Evolutionary conservation across 164 flowering plant species (phyloP).

Genomic region (Piper betle): DNA sequence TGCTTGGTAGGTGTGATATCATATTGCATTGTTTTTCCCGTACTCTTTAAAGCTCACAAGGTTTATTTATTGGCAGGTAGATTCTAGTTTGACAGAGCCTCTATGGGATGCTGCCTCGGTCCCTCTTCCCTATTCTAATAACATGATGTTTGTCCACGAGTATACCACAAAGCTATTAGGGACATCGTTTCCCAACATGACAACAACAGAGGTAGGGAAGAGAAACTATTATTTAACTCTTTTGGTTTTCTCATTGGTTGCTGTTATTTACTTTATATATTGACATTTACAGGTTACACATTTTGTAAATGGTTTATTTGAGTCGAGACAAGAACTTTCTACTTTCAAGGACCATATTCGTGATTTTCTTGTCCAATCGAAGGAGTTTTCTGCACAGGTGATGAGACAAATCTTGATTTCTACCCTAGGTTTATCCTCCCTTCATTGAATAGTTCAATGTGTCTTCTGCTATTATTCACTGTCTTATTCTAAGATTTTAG

Average conservation of each 20-base stretch:
- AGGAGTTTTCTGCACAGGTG: conserved; percentile 98
- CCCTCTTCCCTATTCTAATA: conserved; percentile 61
- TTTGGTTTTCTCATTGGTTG: neutral
- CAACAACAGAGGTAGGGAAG: conserved; percentile 53
- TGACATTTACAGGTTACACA: conserved; percentile 47
- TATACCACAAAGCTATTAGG: conserved; percentile 83
- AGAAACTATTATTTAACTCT: neutral
- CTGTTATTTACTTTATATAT: neutral
- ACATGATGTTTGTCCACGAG: conserved; percentile 61
- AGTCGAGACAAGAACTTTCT: conserved; percentile 65
- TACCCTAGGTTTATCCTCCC: too few species aligned
- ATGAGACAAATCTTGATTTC: too few species aligned
- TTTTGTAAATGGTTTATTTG: conserved; percentile 77
- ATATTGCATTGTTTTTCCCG: too few species aligned
- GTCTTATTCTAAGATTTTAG: too few species aligned
- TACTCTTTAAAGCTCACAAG: neutral
- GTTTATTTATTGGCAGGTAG: conserved; percentile 32
- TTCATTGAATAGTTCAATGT: too few species aligned
- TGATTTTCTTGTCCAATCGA: conserved; percentile 94
- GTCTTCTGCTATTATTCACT: too few species aligned
- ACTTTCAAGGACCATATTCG: conserved; percentile 72
- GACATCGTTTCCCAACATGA: conserved; percentile 94
- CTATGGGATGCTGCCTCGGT: conserved; percentile 83
- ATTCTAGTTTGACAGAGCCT: conserved; percentile 84
- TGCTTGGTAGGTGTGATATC: conserved; percentile 51